Percentiles rank a stretch among this genome's conserved stretches.
Conservation (phyloP, 371 early-diverging fungal species). For the Mucor sp. region DNA sequence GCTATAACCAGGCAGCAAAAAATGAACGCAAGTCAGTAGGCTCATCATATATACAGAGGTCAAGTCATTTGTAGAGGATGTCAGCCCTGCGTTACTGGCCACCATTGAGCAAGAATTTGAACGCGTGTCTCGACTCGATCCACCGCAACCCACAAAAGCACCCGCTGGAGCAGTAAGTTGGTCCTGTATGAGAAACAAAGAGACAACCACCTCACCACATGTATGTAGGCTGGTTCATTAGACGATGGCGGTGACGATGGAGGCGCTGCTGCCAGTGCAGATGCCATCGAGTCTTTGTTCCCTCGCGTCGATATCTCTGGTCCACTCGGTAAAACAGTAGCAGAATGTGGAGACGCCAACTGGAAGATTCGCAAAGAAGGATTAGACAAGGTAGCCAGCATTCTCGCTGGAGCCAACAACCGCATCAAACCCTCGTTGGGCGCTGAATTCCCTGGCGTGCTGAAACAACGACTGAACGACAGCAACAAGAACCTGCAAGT, state of each 20-base stretch:
- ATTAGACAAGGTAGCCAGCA: slow-evolving; percentile 76
- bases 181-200: background rate
- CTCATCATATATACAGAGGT: slow-evolving; percentile 42
- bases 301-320: slow-evolving; percentile 83
- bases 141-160: slow-evolving; percentile 74
- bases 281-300: slow-evolving; percentile 82
- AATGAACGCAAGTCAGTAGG: too few species aligned
- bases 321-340: slow-evolving; percentile 40
- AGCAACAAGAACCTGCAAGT: slow-evolving; percentile 88
- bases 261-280: slow-evolving; percentile 32
- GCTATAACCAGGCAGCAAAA: too few species aligned
- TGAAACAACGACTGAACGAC: slow-evolving; percentile 85
- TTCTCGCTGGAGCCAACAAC: slow-evolving; percentile 78
- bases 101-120: slow-evolving; percentile 92
- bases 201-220: background rate
- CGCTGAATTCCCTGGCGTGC: slow-evolving; percentile 77
- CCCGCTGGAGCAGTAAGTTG: slow-evolving; percentile 20
- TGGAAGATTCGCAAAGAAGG: slow-evolving; percentile 97
- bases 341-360: slow-evolving; percentile 77
- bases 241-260: slow-evolving; percentile 34
- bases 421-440: slow-evolving; percentile 82
- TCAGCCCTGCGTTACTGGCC: slow-evolving; percentile 78
- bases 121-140: slow-evolving; percentile 75
- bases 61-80: slow-evolving; percentile 80
- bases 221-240: background rate